Percentiles rank a stretch among this genome's conserved stretches.
These are phyloP conservation scores for Pilobolus umbonatus DNA, from an alignment of 192 early-diverging fungal species.

Conservation along the genomic window DNA sequence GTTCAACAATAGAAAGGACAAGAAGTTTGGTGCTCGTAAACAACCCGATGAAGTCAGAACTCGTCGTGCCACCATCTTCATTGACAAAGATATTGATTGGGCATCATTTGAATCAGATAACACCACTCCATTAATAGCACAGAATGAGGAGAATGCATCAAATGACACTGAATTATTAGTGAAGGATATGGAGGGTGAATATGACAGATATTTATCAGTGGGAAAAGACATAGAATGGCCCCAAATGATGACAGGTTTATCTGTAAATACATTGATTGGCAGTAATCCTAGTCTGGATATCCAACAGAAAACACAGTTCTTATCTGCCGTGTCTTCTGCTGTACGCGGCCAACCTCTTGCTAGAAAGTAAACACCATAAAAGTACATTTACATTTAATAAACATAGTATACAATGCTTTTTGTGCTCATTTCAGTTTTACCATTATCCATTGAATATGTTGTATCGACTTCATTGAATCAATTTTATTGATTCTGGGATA, in stretches of 20 bases:
- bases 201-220: conserved; percentile 19
- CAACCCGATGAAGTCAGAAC: conserved; percentile 9
- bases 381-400: no score
- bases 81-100: conserved; percentile 33
- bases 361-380: conserved; percentile 1
- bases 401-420: no score
- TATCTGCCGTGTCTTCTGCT: conserved; percentile 19
- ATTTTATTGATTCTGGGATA: no score
- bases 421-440: no score
- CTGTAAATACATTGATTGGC: conserved; percentile 20
- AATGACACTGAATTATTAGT: conserved; percentile 7
- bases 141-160: conserved; percentile 1
- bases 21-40: background rate
- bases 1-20: background rate
- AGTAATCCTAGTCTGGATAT: conserved; percentile 22
- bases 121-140: background rate
- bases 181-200: conserved; percentile 25
- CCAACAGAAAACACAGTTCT: conserved; percentile 21
- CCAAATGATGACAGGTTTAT: background rate
- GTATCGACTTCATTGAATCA: no score
- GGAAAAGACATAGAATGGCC: background rate
- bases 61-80: conserved; percentile 22
- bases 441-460: no score
- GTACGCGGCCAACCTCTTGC: conserved; percentile 3
- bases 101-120: conserved; percentile 14